A percentile compares a stretch with the other conserved stretches of the same genome.
These are phyloP conservation scores for Colletotrichum sp. DNA, from an alignment of 2,329 filamentous ascomycete species.

Conservation along the genomic window DNA sequence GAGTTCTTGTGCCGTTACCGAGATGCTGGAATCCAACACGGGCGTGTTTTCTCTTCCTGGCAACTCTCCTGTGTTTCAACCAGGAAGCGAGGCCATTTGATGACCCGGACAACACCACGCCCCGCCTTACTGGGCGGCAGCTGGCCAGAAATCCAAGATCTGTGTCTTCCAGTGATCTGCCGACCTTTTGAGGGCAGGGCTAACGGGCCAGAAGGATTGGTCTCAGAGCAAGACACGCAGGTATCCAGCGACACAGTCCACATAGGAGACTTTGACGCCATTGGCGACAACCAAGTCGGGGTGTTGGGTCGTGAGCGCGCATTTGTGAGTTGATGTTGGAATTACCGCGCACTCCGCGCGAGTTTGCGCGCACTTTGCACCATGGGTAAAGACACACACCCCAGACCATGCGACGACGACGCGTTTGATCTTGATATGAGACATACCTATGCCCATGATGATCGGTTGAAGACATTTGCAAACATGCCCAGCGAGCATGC, in stretches of 20 bases:
- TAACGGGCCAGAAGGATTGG: background rate
- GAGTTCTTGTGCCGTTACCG: background rate
- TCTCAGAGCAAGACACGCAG: background rate
- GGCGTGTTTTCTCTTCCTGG: background rate
- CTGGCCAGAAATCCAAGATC: background rate
- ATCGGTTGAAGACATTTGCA: background rate
- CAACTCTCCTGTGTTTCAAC: background rate
- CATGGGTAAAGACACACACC: background rate
- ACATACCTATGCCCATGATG: background rate
- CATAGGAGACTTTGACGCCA: background rate
- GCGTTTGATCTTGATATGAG: background rate
- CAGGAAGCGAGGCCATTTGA: background rate
- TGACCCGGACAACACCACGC: background rate
- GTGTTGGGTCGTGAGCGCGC: background rate
- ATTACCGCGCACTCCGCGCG: constrained; percentile 1
- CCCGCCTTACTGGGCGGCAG: background rate
- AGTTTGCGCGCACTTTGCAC: background rate
- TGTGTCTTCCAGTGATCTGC: background rate
- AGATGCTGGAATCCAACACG: background rate
- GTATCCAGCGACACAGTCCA: background rate
- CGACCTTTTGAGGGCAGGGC: background rate
- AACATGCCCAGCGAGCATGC: background rate
- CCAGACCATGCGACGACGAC: background rate
- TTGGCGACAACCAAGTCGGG: background rate
- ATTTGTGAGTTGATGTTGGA: background rate